Evolutionary conservation across 148 eudicot genomes (phyloP).

Genomic region (Fallopia convolvulus): DNA sequence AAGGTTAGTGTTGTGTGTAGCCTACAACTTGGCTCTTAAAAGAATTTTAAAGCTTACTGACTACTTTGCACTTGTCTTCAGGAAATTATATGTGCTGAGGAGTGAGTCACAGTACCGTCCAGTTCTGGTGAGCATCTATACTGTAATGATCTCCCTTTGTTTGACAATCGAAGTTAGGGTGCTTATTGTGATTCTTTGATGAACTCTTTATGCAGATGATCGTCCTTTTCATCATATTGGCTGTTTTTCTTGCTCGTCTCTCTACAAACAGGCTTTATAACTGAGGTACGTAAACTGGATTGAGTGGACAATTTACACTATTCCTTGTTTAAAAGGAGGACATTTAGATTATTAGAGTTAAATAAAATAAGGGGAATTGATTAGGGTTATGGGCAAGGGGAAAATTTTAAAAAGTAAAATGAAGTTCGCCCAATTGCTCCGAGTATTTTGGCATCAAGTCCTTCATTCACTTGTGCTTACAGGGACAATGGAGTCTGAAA

Average conservation of each 20-base stretch:
- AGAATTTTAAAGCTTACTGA: neutral
- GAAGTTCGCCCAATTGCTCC: no score
- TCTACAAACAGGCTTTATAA: neutral
- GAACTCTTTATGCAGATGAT: conserved; percentile 5
- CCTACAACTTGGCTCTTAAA: neutral
- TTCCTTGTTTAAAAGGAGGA: neutral
- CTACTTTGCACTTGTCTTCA: conserved; percentile 14
- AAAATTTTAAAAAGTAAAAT: no score
- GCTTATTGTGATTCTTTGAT: neutral
- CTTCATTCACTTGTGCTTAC: neutral
- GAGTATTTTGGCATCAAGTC: neutral
- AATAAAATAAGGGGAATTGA: no score
- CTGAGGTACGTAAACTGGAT: neutral
- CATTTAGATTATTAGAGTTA: no score
- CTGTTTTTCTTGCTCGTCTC: neutral
- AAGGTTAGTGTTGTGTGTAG: conserved; percentile 30
- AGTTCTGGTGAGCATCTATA: conserved; percentile 33
- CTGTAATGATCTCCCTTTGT: neutral
- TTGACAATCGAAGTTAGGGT: neutral
- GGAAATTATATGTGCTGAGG: conserved; percentile 55
- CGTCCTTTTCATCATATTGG: conserved; percentile 1
- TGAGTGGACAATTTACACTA: neutral
- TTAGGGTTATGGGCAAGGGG: no score
- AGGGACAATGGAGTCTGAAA: neutral
- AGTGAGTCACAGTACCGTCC: conserved; percentile 36